Percentiles rank a stretch among this genome's conserved stretches.
These are phyloP conservation scores for Leishmania amazonensis DNA, from an alignment of 208 protist species.

Conservation along the genomic window DNA sequence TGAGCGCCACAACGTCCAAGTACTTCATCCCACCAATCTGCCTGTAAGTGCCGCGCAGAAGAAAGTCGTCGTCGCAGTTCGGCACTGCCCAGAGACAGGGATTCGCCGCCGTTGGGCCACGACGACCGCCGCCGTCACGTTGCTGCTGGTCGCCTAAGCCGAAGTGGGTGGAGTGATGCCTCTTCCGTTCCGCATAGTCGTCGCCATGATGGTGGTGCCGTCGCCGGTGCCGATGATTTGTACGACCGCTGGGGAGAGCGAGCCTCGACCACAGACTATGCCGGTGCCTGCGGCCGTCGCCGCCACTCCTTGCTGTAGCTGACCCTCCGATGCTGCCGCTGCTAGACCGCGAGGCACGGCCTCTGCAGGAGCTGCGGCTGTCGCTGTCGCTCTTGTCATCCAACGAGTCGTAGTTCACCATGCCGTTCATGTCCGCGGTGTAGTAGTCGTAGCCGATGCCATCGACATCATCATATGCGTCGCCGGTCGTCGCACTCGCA, in stretches of 20 bases:
- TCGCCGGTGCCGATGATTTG: background rate
- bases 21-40: constrained; percentile 69
- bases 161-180: background rate
- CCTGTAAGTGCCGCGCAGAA: constrained; percentile 52
- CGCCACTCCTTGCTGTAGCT: background rate
- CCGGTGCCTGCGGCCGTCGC: background rate
- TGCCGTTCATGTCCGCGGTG: constrained; percentile 1
- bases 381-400: constrained; percentile 6
- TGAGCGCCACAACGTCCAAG: constrained; percentile 45
- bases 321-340: background rate
- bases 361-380: constrained; percentile 13
- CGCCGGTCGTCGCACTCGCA: background rate
- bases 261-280: background rate
- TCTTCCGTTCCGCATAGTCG: background rate
- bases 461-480: constrained; percentile 11
- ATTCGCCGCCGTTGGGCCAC: background rate
- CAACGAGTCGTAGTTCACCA: constrained; percentile 6
- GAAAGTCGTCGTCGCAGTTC: constrained; percentile 25
- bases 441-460: background rate
- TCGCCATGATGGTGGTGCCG: background rate
- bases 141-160: background rate
- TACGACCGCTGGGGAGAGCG: background rate
- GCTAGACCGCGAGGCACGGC: constrained; percentile 3
- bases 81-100: constrained; percentile 17
- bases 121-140: background rate